These are phyloP conservation scores for Aspergillus pseudotamarii DNA, from an alignment of 2,329 filamentous ascomycete genomes.

Conservation along the genomic window DNA sequence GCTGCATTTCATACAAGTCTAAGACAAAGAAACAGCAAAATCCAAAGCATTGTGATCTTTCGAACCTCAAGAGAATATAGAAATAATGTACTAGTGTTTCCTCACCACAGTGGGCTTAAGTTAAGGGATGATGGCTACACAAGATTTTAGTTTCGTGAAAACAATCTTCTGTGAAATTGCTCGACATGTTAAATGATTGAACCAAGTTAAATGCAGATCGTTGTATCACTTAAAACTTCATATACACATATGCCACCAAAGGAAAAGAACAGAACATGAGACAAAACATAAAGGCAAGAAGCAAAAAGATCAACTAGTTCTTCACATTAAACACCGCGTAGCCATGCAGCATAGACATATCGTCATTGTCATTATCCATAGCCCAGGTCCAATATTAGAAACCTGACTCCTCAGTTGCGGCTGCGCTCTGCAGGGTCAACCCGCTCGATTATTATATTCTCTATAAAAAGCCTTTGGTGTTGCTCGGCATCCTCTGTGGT, in stretches of 20 bases:
- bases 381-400: conserved; percentile 17
- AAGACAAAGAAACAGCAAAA: background rate
- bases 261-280: background rate
- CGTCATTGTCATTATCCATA: conserved; percentile 21
- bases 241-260: conserved; percentile 3
- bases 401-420: background rate
- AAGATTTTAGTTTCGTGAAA: background rate
- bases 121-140: background rate
- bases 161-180: background rate
- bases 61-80: too few species aligned
- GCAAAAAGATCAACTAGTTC: background rate
- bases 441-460: conserved; percentile 19
- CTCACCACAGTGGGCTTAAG: background rate
- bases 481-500: conserved; percentile 68
- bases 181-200: background rate
- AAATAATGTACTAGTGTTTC: too few species aligned
- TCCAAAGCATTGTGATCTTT: background rate
- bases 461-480: conserved; percentile 78
- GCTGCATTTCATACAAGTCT: too few species aligned
- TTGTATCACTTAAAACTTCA: conserved; percentile 3
- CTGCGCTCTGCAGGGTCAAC: conserved; percentile 20
- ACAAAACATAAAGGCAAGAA: background rate
- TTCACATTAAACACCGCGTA: conserved; percentile 5
- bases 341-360: conserved; percentile 13
- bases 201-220: conserved; percentile 8